These are phyloP conservation scores for Fusarium guadeloupense DNA, from an alignment of 2,329 filamentous ascomycete species.

Conservation along the genomic window DNA sequence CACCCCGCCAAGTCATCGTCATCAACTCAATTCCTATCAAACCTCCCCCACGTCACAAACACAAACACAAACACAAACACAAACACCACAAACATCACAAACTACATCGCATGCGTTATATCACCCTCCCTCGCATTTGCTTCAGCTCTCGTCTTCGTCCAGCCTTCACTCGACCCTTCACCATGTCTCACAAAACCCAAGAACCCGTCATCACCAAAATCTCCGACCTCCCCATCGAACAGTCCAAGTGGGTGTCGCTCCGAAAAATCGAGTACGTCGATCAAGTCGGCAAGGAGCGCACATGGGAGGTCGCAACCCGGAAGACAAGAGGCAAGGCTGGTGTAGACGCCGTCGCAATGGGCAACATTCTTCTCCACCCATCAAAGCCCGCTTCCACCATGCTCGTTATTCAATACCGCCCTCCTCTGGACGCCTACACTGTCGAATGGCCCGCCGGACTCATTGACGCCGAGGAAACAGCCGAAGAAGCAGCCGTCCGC, in stretches of 20 bases:
- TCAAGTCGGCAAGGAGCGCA: constrained; percentile 39
- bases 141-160: not conserved
- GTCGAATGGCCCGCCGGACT: constrained; percentile 43
- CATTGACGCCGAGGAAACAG: constrained; percentile 40
- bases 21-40: too few species aligned
- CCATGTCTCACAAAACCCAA: constrained; percentile 33
- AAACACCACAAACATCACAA: not conserved
- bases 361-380: constrained; percentile 39
- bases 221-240: constrained; percentile 33
- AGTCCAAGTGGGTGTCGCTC: constrained; percentile 41
- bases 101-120: not conserved
- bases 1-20: not conserved
- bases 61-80: not conserved
- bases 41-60: not conserved
- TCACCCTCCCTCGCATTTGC: not conserved
- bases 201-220: constrained; percentile 40
- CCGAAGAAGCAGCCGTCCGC: constrained; percentile 38
- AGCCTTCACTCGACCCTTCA: not conserved
- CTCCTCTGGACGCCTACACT: constrained; percentile 41
- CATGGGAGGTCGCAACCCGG: constrained; percentile 42
- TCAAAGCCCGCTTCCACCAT: constrained; percentile 41
- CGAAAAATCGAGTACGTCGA: constrained; percentile 43
- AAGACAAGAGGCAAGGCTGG: constrained; percentile 40
- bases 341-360: constrained; percentile 42
- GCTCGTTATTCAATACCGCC: constrained; percentile 42